Base-by-base conservation (phyloP, 257 asterid genomes). In the Schizonepeta tenuifolia region DNA sequence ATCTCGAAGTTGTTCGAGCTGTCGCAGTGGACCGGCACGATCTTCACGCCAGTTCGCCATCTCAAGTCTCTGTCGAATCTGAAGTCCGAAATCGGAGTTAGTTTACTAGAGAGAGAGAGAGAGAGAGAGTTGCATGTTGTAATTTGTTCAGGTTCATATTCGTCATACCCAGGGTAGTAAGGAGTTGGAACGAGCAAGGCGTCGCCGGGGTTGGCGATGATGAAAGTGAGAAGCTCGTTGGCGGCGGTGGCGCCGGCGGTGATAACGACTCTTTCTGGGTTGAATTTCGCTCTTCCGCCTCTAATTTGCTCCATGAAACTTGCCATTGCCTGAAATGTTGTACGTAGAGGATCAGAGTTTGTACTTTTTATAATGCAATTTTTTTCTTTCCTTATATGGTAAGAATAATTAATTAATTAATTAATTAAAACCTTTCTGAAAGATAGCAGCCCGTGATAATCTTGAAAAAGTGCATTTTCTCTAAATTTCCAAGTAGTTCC, bases 231-330 rank as follows among this genome's bases (percentile, higher is more conserved):
- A 1, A 89, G 85, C 59, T 94, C 98, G 66, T 91, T 89, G 11
- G 98, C 98, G 1, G 96, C 96, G 1, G 98, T 94, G 12, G 98
- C 96, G 9, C 98, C 98, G 1, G 96, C 98, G 6, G 96, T 94
- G 31, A 94, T 83, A 9, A 94, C 97, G 21, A 94, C 68, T 69
- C 91, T 86, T 3, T 85, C 91, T 6, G 96, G 90, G 79, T 91
- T 53, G 80, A 94, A 91, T 38, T 78, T 85, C 7, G 89, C 96
- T 64, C 91, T 81, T 59, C 92, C 96, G 1, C 90, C 97, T 80
- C 98, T 77, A 59, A 94, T 83, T 81, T 91, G 85, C 69, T 83
- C 95, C 98, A 94, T 94, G 61, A 94, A 94, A 38, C 89, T 84
- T 35, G 96, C 96, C 96, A 91, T 89, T 74, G 96, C 94, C 96